Conservation (phyloP, 169 alveolate species). For the Amoebophrya sp. region DNA sequence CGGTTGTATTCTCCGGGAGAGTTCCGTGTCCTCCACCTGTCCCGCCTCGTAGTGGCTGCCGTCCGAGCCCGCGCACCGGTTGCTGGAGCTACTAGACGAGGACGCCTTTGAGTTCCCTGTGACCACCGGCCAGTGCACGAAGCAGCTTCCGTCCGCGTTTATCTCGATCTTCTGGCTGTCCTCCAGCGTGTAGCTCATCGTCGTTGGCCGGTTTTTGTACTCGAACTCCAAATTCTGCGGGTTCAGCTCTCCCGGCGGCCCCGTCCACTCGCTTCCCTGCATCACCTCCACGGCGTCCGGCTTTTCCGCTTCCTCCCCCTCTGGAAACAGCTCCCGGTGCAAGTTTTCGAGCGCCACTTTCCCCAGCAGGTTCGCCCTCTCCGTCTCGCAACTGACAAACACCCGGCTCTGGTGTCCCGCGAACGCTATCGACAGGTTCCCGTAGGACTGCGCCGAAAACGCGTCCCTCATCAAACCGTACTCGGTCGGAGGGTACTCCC, state of each 20-base stretch:
- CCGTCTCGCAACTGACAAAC: too few species aligned
- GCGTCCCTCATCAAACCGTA: not conserved
- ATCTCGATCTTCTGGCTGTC: not conserved
- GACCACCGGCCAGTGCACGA: not conserved
- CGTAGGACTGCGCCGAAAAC: too few species aligned
- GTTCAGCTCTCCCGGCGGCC: too few species aligned
- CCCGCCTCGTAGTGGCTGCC: not conserved
- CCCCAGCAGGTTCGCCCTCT: too few species aligned
- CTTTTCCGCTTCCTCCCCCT: too few species aligned
- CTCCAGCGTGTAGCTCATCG: not conserved
- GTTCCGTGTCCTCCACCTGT: not conserved
- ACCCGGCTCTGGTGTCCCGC: too few species aligned
- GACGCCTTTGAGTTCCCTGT: not conserved
- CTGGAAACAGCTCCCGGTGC: too few species aligned
- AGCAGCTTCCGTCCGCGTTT: not conserved
- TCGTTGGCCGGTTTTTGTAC: not conserved
- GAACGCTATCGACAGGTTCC: too few species aligned
- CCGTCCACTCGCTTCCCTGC: too few species aligned
- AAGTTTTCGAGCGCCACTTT: too few species aligned
- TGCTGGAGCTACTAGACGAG: not conserved
- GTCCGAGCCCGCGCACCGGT: not conserved
- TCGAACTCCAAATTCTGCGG: not conserved
- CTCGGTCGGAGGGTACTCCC: not conserved
- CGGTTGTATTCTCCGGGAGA: not conserved
- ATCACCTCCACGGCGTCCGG: too few species aligned